Evolutionary conservation across 139 green algal genomes (phyloP).

Genomic region (Picochlorum sp.): DNA sequence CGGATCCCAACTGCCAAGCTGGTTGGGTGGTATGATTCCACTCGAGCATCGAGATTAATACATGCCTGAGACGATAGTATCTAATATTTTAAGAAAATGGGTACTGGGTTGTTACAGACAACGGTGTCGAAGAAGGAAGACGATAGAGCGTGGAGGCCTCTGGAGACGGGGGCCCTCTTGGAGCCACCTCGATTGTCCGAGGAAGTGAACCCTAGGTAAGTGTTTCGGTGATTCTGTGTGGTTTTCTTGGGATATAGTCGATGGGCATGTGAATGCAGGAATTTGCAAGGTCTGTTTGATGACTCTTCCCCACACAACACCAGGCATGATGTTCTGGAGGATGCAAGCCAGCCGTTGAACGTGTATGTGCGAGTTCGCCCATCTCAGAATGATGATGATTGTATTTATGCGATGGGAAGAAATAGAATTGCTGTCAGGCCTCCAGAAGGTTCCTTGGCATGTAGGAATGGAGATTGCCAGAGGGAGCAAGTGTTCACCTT

Average conservation of each 20-base stretch:
- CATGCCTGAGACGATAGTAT: too few relatives aligned
- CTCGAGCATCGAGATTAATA: too few relatives aligned
- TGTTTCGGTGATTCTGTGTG: not conserved
- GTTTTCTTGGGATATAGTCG: not conserved
- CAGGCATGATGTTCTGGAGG: not conserved
- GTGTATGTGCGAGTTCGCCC: slow-evolving; percentile 48
- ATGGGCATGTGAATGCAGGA: not conserved
- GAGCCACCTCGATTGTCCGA: slow-evolving; percentile 12
- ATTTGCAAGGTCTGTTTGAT: slow-evolving; percentile 20
- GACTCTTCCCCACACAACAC: not conserved
- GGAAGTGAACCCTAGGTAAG: slow-evolving; percentile 8
- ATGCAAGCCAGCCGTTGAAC: slow-evolving; percentile 27
- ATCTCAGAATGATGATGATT: slow-evolving; percentile 6
- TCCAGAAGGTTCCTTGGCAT: slow-evolving; percentile 34
- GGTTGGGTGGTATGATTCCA: too few relatives aligned
- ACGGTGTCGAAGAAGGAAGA: too few relatives aligned
- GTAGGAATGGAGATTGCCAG: slow-evolving; percentile 35
- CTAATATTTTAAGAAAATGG: too few relatives aligned
- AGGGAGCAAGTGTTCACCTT: slow-evolving; percentile 52
- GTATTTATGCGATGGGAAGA: slow-evolving; percentile 38
- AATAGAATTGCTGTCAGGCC: slow-evolving; percentile 40
- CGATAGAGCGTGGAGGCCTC: too few relatives aligned
- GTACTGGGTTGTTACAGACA: too few relatives aligned
- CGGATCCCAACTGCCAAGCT: too few relatives aligned
- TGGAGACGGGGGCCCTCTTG: too few relatives aligned